Base-by-base conservation (phyloP, 148 eudicot species). In the Spergularia bocconei region DNA sequence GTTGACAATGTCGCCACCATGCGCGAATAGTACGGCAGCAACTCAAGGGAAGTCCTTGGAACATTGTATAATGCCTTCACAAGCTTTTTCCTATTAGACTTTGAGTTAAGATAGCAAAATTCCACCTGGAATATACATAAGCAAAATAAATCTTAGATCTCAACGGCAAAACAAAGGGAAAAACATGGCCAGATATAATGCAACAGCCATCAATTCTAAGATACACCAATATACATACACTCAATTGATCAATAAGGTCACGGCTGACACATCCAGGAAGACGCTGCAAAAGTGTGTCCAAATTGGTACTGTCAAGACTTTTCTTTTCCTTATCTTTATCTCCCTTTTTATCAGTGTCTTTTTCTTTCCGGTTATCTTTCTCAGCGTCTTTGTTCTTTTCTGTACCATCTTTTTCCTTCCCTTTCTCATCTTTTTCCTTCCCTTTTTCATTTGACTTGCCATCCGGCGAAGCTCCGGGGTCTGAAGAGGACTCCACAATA, bases 201-300 rank as follows among this genome's bases (percentile, higher is more conserved):
- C 7, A 76, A 29, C 38, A 47, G 57, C 25, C 14, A 65, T 11
- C 50, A n/a, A 71, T 3, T 64, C 59, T 12, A 11, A 25, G 10
- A 50, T 10, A 63, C 20, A 71, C 63, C 51, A 52, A 8, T 71
- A 76, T 71, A 67, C 73, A 80, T 86, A 94, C 98, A 78, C 93
- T 85, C 73, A 94, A 83, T 81, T 94, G 98, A 80, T 94, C 98
- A 70, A 94, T 94, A 69, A 94, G 91, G 79, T 94, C 98, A 69
- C 98, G 98, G 83, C 97, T 91, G 80, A 94, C 98, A 76, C 91
- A 94, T 71, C 89, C 89, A 44, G 98, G 98, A 79, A 94, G 98
- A 77, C 97, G 86, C 85, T 90, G 98, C 76, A 94, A 41, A 69
- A 94, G 74, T 74, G 87, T 87, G 57, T 94, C 98, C 83, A 94